Evolutionary conservation across 2,329 filamentous ascomycete genomes (phyloP), one percentile per base, ranked within the genome.

Genomic region (Colletotrichum gloeosporioides): DNA sequence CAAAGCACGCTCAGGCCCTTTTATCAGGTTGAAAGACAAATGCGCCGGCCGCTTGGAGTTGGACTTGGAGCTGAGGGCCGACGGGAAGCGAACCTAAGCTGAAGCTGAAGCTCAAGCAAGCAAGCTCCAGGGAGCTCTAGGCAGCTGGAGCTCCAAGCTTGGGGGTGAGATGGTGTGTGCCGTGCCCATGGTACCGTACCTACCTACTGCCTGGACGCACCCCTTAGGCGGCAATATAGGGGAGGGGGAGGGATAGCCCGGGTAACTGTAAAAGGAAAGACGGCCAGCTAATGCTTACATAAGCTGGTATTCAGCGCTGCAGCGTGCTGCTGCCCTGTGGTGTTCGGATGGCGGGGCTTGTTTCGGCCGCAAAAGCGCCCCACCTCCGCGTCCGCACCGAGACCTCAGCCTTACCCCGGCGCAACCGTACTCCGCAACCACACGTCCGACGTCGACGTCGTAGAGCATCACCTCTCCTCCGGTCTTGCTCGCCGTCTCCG

Each of bases 311-410:
- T n/a, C 10, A 12, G 3, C 15, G n/a, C 55, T 29, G 22, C 3
- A 22, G 22, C 22, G 22, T 22, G 22, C 22, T 22, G 22, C 22
- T 22, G 22, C 22, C 22, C 22, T 22, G 22, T 22, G 22, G 22
- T 22, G 39, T 25, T 32, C 32, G 62, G 62, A 61, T 25, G 22
- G 63, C 63, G 62, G 69, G 44, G 61, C 61, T 59, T 49, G 62
- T 67, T 72, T 72, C 70, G 70, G 62, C 62, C 62, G 70, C 57
- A 32, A 36, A 25, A 32, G 29, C 32, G 18, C 67, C 72, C 67
- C 49, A 59, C 27, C 57, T 57, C 65, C 71, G 44, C 39, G 65
- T 68, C 65, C 73, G 69, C 55, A 39, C 73, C 73, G 73, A 71
- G 44, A 36, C 39, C n/a, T 66, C 69, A 65, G 68, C 39, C 49